Evolutionary conservation across 2,329 filamentous ascomycete species (phyloP), one percentile per base, ranked within the genome.

Genomic region (Epichloe uncinata): DNA sequence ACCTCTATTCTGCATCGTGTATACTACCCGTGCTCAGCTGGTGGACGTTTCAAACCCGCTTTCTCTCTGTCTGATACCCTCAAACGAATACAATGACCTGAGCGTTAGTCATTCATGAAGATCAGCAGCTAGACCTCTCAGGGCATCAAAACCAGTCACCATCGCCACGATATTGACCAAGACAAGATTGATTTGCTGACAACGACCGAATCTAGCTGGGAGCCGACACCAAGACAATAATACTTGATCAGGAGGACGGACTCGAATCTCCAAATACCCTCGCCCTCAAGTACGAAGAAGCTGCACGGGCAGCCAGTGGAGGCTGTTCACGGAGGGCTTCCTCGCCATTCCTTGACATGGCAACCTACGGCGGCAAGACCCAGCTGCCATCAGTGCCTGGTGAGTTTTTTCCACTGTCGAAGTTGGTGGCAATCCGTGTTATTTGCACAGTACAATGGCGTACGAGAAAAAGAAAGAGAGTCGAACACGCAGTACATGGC

Each of bases 341-440:
- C 69, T 73, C 75, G 64, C 73, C 63, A 55, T 54, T 66, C 45
- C 59, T 65, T 26, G 60, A 66, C 15, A 70, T 70, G 68, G 67
- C 67, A 44, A 58, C 68, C 67, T 83, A 83, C 69, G 90, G 88
- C 69, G 90, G 88, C 75, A 95, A 94, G 70, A 70, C 80, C 52
- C 81, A 85, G 66, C 75, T 82, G 69, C 75, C 84, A 67, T 84
- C 84, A 66, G 78, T 90, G 72, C 85, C 91, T 70, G 85, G 89
- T 94, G 73, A 72, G 87, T 82, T 26, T 22, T 34, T n/a, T 16
- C 15, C 13, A 12, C 20, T 30, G 26, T 30, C 4, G 26, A 30
- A 30, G 26, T 9, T 3, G 2, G 26, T 30, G 26, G 26, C 26
- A 30, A 30, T 30, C 2, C 3, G 26, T 8, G 26, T 30, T 1